A percentile compares a stretch with the other conserved stretches of the same genome.
Evolutionary conservation across 495 filamentous ascomycete genomes (phyloP).

Genomic region (Aspergillus sclerotiicarbonarius): DNA sequence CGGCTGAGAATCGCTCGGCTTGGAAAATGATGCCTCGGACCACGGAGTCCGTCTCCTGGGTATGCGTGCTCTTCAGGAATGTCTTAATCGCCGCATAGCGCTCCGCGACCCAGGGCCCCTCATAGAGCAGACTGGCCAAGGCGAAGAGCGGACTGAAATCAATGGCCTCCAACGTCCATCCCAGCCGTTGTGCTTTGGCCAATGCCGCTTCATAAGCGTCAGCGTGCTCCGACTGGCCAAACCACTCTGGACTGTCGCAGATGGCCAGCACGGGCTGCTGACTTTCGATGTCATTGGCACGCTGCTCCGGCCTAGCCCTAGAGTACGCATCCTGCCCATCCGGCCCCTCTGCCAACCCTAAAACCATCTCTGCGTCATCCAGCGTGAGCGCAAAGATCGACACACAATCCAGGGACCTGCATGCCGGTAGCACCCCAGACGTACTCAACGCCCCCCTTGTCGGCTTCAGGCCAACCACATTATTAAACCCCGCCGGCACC

Average conservation of each 20-base stretch:
- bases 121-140: slow-evolving; percentile 18
- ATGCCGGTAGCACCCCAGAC: slow-evolving; percentile 56
- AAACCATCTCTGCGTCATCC: slow-evolving; percentile 52
- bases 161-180: slow-evolving; percentile 44
- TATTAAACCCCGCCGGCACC: slow-evolving; percentile 62
- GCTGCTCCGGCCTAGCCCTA: slow-evolving; percentile 55
- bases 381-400: slow-evolving; percentile 54
- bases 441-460: slow-evolving; percentile 62
- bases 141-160: slow-evolving; percentile 46
- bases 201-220: slow-evolving; percentile 34
- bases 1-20: slow-evolving; percentile 17
- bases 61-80: slow-evolving; percentile 6
- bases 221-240: slow-evolving; percentile 44
- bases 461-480: slow-evolving; percentile 66
- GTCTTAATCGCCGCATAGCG: slow-evolving; percentile 19
- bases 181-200: slow-evolving; percentile 37
- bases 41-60: slow-evolving; percentile 15
- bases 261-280: slow-evolving; percentile 34
- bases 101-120: slow-evolving; percentile 22
- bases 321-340: slow-evolving; percentile 57
- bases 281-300: slow-evolving; percentile 32
- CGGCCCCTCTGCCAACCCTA: slow-evolving; percentile 52
- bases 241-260: slow-evolving; percentile 38
- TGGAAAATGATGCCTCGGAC: slow-evolving; percentile 19
- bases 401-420: slow-evolving; percentile 49